These are phyloP conservation scores for Alternaria brassicae DNA, from an alignment of 2,329 filamentous ascomycete genomes.

Conservation along the genomic window DNA sequence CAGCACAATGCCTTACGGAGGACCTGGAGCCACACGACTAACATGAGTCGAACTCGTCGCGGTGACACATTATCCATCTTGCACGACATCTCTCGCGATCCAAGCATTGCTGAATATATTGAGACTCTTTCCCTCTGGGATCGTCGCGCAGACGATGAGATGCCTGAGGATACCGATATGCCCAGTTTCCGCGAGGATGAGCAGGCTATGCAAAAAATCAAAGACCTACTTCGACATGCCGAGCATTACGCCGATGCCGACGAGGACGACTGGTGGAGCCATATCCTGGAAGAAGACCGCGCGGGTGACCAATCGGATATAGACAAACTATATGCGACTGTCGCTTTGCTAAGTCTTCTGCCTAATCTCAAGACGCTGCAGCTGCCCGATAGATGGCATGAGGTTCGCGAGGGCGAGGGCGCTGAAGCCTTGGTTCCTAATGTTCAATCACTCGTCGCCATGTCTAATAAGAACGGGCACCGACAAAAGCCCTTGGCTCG, in stretches of 20 bases:
- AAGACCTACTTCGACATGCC: conserved; percentile 22
- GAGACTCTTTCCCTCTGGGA: conserved; percentile 39
- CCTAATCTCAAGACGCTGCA: conserved; percentile 42
- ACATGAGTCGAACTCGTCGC: conserved; percentile 19
- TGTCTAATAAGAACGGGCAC: conserved; percentile 23
- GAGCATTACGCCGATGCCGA: conserved; percentile 27
- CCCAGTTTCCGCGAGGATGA: conserved; percentile 31
- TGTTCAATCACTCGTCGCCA: conserved; percentile 23
- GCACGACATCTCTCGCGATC: conserved; percentile 36
- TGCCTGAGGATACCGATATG: background rate
- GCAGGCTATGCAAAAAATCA: conserved; percentile 30
- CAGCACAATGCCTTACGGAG: conserved; percentile 38
- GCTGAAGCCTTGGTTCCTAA: conserved; percentile 26
- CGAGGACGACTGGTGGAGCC: conserved; percentile 37
- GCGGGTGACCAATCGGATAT: conserved; percentile 13
- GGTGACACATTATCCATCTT: conserved; percentile 35
- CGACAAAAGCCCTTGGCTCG: conserved; percentile 27
- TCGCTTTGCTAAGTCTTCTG: conserved; percentile 37
- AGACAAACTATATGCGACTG: conserved; percentile 31
- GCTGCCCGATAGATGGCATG: conserved; percentile 38
- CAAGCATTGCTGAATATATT: conserved; percentile 42
- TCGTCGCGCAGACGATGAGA: conserved; percentile 15
- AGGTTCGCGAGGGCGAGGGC: conserved; percentile 27
- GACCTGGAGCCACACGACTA: conserved; percentile 33
- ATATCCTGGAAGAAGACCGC: conserved; percentile 34